Conservation (phyloP, 805 yeast species). For the Pichia gijzeniarum region DNA sequence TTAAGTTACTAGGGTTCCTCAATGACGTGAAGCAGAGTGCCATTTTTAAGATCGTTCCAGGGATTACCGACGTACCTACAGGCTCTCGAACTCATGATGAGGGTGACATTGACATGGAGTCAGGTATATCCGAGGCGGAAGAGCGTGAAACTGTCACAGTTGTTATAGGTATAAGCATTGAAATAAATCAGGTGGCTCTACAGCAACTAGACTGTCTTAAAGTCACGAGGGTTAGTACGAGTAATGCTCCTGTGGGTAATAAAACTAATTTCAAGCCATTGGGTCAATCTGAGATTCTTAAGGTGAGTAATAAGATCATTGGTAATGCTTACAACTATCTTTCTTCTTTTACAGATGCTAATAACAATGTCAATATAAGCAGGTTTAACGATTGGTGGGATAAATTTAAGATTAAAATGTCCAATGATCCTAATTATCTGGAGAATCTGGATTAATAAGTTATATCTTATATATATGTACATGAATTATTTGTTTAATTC, state of each 20-base stretch:
- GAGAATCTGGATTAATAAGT: conserved; percentile 32
- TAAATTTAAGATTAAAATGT: conserved; percentile 68
- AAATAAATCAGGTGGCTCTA: conserved; percentile 64
- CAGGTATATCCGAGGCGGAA: conserved; percentile 28
- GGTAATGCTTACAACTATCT: conserved; percentile 87
- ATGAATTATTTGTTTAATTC: neutral
- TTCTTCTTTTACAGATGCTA: conserved; percentile 75
- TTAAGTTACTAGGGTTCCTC: conserved; percentile 60
- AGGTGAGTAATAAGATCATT: conserved; percentile 79
- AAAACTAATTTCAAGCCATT: conserved; percentile 20
- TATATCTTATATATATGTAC: conserved; percentile 1
- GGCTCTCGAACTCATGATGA: conserved; percentile 13
- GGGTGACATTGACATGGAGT: conserved; percentile 49
- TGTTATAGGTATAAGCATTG: conserved; percentile 84
- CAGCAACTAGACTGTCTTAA: conserved; percentile 37
- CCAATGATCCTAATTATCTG: conserved; percentile 77
- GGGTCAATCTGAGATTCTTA: conserved; percentile 34
- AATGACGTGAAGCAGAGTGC: conserved; percentile 77
- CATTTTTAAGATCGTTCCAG: conserved; percentile 66
- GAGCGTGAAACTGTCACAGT: conserved; percentile 14
- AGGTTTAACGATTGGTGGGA: conserved; percentile 95
- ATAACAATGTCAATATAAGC: conserved; percentile 80
- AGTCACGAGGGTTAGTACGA: conserved; percentile 18
- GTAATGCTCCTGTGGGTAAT: conserved; percentile 28
- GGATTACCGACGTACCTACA: conserved; percentile 22